These are phyloP conservation scores for Eutrema yunnanense DNA, from an alignment of 345 rosid genomes.

Conservation along the genomic window DNA sequence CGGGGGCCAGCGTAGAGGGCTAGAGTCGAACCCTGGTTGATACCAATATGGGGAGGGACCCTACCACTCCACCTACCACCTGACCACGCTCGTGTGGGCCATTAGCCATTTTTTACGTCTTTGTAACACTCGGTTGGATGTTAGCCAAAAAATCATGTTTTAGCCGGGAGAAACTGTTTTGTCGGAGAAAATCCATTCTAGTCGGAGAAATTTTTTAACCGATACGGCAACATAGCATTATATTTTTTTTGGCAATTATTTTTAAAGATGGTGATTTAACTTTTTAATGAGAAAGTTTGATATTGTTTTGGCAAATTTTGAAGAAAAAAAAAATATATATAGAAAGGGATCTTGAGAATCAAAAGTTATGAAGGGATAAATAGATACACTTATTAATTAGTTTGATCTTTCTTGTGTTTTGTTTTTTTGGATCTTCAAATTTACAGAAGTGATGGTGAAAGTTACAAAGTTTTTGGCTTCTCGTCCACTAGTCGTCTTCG, in stretches of 20 bases:
- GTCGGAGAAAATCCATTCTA: no score
- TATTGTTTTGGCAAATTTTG: background rate
- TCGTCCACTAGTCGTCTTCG: background rate
- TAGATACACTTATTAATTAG: background rate
- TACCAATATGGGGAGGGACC: no score
- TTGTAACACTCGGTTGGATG: background rate
- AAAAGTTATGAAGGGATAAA: background rate
- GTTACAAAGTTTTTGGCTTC: slow-evolving; percentile 1
- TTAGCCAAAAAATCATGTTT: no score
- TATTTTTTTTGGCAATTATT: background rate
- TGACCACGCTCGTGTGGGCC: no score
- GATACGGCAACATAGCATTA: no score
- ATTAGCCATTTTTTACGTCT: background rate
- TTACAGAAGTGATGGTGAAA: slow-evolving; percentile 10
- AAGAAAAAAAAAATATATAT: background rate
- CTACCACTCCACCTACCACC: no score
- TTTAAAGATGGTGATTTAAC: background rate
- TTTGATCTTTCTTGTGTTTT: background rate
- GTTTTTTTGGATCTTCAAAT: background rate
- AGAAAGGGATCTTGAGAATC: slow-evolving; percentile 12
- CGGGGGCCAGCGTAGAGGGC: no score
- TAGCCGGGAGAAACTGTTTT: no score
- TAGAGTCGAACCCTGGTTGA: no score
- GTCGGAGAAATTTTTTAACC: no score
- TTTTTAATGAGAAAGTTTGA: background rate